Conservation (phyloP, 306 rosid genomes). For the Malus fusca region DNA sequence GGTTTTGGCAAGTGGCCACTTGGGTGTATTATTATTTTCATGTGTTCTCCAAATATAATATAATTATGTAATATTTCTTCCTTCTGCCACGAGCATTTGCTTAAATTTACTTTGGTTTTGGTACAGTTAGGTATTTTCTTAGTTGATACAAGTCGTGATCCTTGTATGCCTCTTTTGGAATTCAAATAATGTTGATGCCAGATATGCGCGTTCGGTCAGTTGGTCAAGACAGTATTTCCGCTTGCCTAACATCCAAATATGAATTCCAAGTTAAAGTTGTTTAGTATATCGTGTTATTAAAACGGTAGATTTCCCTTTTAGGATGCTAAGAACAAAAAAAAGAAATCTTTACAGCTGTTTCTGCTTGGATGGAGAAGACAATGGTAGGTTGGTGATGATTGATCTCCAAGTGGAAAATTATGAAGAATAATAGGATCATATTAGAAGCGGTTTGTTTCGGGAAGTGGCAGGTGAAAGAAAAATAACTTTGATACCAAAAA, state of each 20-base stretch:
- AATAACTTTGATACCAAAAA: too few species aligned
- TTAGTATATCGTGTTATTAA: too few species aligned
- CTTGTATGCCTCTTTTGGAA: not conserved
- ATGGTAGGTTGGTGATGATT: slow-evolving; percentile 17
- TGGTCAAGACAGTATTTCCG: fast-evolving
- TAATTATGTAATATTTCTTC: not conserved
- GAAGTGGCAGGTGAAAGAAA: too few species aligned
- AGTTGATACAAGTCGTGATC: not conserved
- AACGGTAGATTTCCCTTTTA: not conserved
- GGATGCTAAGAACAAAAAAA: slow-evolving; percentile 5
- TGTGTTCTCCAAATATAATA: slow-evolving; percentile 10
- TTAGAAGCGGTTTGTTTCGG: too few species aligned
- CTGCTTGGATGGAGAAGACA: slow-evolving; percentile 12
- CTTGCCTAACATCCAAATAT: too few species aligned
- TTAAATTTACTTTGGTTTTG: not conserved
- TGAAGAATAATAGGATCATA: not conserved
- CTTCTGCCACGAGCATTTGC: not conserved
- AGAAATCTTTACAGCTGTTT: not conserved
- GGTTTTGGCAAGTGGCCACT: not conserved
- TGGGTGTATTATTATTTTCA: slow-evolving; percentile 17
- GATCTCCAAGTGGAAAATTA: slow-evolving; percentile 26
- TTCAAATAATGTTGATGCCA: not conserved
- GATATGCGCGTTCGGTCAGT: fast-evolving
- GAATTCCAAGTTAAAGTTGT: too few species aligned
- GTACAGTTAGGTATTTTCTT: not conserved